Percentiles rank a stretch among this genome's conserved stretches.
Evolutionary conservation across 495 filamentous ascomycete species (phyloP).

Genomic region (Lindgomyces ingoldianus): DNA sequence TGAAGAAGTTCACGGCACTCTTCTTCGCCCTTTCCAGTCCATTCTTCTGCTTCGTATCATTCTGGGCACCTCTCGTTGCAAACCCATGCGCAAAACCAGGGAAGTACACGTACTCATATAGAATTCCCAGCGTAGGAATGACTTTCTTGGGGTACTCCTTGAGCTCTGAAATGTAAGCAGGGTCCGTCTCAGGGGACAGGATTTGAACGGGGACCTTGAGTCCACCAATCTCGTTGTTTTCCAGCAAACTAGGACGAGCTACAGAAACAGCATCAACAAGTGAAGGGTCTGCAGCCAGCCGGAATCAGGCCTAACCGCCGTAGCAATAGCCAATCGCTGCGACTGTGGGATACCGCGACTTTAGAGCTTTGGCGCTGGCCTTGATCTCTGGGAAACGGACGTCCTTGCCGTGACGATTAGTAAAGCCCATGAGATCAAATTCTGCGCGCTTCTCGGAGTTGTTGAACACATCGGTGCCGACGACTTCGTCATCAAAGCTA

Average conservation of each 20-base stretch:
- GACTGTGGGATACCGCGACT: slow-evolving; percentile 43
- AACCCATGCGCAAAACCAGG: slow-evolving; percentile 57
- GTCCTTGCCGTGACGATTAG: slow-evolving; percentile 47
- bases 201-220: slow-evolving; percentile 59
- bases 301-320: slow-evolving; percentile 60
- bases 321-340: slow-evolving; percentile 64
- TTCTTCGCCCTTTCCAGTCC: slow-evolving; percentile 54
- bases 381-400: slow-evolving; percentile 57
- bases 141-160: slow-evolving; percentile 51
- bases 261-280: slow-evolving; percentile 60
- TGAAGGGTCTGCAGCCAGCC: slow-evolving; percentile 48
- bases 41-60: slow-evolving; percentile 47
- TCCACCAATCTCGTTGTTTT: slow-evolving; percentile 53
- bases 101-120: slow-evolving; percentile 62
- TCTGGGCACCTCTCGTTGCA: slow-evolving; percentile 50
- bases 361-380: slow-evolving; percentile 51
- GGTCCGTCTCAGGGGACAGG: slow-evolving; percentile 59
- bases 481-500: slow-evolving; percentile 36
- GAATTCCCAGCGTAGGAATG: slow-evolving; percentile 48
- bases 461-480: slow-evolving; percentile 41
- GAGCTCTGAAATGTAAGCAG: slow-evolving; percentile 52
- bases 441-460: slow-evolving; percentile 43
- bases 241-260: slow-evolving; percentile 57
- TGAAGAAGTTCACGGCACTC: slow-evolving; percentile 49
- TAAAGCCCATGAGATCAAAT: slow-evolving; percentile 49